Base-by-base conservation (phyloP, 768 basidiomycete genomes). In the Asterophora lycoperdoides region DNA sequence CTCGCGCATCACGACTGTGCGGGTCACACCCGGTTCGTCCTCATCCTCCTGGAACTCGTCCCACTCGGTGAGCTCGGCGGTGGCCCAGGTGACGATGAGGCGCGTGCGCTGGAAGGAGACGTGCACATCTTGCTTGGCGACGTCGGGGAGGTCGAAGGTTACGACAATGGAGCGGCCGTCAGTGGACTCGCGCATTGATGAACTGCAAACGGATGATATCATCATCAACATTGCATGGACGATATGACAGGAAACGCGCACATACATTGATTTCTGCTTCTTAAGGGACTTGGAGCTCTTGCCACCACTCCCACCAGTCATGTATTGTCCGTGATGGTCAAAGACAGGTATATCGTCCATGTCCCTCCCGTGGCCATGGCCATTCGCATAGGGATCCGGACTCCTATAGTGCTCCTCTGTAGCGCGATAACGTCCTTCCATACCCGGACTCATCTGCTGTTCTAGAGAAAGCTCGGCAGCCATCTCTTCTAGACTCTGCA, bases 51-150 rank as follows among this genome's bases (percentile, higher is more conserved):
- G 23, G 23, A 23, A 23, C 23, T 32, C 30, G 9, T 78, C 75
- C 67, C 73, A 76, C 61, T 88, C 86, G 10, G 71, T 68, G 41
- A 80, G 70, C 55, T 77, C 80, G 47, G 78, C 70, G 8, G 71
- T 76, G 50, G 77, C 73, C 86, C 86, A 89, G 14, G 78, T 83
- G 33, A 89, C 72, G 32, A 84, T 71, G 8, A 89, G 68, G 38
- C 78, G 69, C 54, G 77, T 74, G 45, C 75, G 73, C 45, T 84
- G 83, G 56, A 79, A 89, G 60, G 80, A 86, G 59, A 89, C 81
- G 55, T 89, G 86, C 47, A 87, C 78, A 52, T 89, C 80, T 49
- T 86, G 77, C 62, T 87, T 89, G 59, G 72, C 73, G 36, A 89
- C 78, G 23, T 84, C 83, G 2, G 75, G 75, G 57, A 89, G 68